Evolutionary conservation across 768 basidiomycete genomes (phyloP).

Genomic region (Pleurotus ostreatus): DNA sequence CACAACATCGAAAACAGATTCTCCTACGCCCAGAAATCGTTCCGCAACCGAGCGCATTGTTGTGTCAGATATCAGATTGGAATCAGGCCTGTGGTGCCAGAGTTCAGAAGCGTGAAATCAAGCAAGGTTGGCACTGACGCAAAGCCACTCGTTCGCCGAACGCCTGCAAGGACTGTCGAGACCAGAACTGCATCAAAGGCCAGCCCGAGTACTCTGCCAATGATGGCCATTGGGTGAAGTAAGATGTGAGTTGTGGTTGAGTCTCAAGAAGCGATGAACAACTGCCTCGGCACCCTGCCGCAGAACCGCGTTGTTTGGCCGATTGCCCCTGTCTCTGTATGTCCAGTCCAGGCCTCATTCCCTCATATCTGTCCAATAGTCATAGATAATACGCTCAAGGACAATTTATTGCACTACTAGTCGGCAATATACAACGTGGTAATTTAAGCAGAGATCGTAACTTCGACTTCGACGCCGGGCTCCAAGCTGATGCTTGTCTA

Average conservation of each 20-base stretch:
- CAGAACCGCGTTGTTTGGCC: too few relatives aligned
- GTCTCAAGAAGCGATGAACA: too few relatives aligned
- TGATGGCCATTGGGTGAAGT: constrained; percentile 14
- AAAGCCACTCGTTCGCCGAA: constrained; percentile 87
- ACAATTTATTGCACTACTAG: neutral
- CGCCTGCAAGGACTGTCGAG: constrained; percentile 88
- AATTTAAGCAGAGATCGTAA: constrained; percentile 81
- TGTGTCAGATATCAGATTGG: constrained; percentile 68
- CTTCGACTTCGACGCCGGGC: constrained; percentile 98
- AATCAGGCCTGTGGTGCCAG: constrained; percentile 49
- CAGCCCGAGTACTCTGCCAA: constrained; percentile 80
- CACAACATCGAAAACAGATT: constrained; percentile 82
- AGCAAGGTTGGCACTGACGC: constrained; percentile 50
- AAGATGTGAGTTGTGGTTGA: too few relatives aligned
- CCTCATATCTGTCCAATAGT: too few relatives aligned
- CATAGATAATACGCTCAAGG: neutral
- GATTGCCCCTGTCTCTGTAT: too few relatives aligned
- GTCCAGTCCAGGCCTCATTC: too few relatives aligned
- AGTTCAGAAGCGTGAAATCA: neutral
- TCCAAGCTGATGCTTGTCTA: constrained; percentile 99
- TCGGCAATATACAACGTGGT: neutral
- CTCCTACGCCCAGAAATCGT: constrained; percentile 81
- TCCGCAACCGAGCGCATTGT: constrained; percentile 76
- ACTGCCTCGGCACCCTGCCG: too few relatives aligned
- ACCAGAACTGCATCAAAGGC: constrained; percentile 80